Percentiles rank a stretch among this genome's conserved stretches.
Conservation (phyloP, 441 rosid species). For the Croton setiger region DNA sequence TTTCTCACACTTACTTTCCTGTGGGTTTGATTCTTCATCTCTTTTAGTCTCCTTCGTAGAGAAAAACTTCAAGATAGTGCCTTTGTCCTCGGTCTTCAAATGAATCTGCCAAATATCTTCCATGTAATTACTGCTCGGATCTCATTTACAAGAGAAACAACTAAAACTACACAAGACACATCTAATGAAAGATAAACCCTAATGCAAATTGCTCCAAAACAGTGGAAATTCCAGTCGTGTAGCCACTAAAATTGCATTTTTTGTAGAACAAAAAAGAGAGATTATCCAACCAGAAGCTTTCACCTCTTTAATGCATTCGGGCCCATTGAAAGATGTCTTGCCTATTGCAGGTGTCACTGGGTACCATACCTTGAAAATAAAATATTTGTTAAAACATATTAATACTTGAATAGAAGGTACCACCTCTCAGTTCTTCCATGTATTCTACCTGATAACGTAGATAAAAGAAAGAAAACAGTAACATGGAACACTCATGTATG, state of each 20-base stretch:
- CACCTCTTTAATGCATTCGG: conserved; percentile 80
- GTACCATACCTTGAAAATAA: conserved; percentile 59
- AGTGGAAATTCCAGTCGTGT: not conserved
- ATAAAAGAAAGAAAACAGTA: not conserved
- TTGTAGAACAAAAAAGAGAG: not conserved
- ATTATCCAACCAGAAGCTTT: conserved; percentile 11
- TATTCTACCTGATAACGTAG: not conserved
- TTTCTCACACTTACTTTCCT: conserved; percentile 24
- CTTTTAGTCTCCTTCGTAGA: conserved; percentile 39
- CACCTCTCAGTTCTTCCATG: not conserved
- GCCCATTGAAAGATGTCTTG: conserved; percentile 66
- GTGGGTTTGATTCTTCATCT: conserved; percentile 33
- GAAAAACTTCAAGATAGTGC: conserved; percentile 69
- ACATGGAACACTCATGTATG: not conserved
- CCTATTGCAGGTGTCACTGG: conserved; percentile 83
- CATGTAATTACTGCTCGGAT: not conserved
- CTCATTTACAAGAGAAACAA: not conserved
- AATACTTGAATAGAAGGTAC: not conserved
- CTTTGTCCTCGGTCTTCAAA: conserved; percentile 47
- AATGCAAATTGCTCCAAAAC: not conserved
- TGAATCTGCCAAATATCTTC: conserved; percentile 42
- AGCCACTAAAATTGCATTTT: not conserved
- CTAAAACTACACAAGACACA: not conserved
- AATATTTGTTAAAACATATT: conserved; percentile 4
- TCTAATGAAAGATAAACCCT: not conserved